Evolutionary conservation across 176 grass and related monocot genomes (phyloP).

Genomic region (Areca catechu): DNA sequence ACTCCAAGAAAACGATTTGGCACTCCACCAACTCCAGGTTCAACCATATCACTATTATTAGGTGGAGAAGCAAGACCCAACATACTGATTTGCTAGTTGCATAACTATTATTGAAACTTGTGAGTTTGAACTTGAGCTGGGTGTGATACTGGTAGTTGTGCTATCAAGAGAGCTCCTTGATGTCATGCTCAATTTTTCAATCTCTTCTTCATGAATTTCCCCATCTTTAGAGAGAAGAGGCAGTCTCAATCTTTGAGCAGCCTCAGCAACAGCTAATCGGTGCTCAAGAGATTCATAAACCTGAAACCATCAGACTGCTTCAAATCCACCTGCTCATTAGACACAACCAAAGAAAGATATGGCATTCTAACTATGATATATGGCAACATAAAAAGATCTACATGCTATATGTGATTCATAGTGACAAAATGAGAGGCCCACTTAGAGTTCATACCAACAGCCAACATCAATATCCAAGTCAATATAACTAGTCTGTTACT

Average conservation of each 20-base stretch:
- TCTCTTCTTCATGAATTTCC: conserved; percentile 77
- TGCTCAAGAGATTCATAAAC: conserved; percentile 92
- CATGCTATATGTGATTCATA: no score
- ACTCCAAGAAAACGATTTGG: conserved; percentile 88
- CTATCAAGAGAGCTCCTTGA: conserved; percentile 87
- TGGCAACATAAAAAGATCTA: no score
- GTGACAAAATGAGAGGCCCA: no score
- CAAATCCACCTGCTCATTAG: no score
- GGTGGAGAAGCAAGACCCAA: conserved; percentile 19
- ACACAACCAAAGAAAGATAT: no score
- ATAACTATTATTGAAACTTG: conserved; percentile 54
- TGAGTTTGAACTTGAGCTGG: conserved; percentile 52
- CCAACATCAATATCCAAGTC: no score
- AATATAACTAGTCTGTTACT: no score
- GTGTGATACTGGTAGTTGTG: conserved; percentile 45
- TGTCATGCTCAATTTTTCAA: conserved; percentile 61
- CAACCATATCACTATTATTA: conserved; percentile 26
- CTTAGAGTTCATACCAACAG: no score
- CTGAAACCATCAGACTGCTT: conserved; percentile 24
- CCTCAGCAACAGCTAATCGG: conserved; percentile 54
- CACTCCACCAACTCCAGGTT: conserved; percentile 69
- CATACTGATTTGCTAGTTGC: conserved; percentile 43
- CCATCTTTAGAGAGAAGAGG: conserved; percentile 76
- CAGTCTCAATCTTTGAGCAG: conserved; percentile 76
- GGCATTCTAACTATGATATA: no score